These are phyloP conservation scores for Pichia membranifaciens DNA, from an alignment of 805 yeast genomes.

Conservation along the genomic window DNA sequence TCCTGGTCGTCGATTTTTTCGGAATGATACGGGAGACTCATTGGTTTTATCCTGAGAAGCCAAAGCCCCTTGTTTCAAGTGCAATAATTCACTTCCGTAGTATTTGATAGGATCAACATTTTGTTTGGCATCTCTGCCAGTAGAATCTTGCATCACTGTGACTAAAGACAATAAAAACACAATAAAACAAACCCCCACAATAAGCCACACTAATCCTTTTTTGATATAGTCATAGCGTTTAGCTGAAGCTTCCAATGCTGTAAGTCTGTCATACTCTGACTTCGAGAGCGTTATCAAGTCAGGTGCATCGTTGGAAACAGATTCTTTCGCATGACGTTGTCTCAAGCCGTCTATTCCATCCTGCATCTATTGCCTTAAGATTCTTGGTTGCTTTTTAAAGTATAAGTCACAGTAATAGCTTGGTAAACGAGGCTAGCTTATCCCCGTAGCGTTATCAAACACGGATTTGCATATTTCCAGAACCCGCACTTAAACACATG, in stretches of 20 bases:
- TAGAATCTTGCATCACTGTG: not conserved
- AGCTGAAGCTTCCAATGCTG: not conserved
- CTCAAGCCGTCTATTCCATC: not conserved
- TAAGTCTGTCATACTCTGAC: not conserved
- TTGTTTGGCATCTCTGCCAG: not conserved
- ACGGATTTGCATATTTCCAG: too few relatives aligned
- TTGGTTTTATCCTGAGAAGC: too few relatives aligned
- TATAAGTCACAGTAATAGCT: too few relatives aligned
- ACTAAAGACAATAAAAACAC: not conserved
- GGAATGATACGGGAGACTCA: too few relatives aligned
- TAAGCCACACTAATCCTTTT: not conserved
- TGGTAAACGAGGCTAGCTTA: too few relatives aligned
- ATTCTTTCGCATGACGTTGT: not conserved
- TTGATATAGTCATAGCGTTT: not conserved
- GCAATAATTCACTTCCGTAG: too few relatives aligned
- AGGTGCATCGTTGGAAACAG: not conserved
- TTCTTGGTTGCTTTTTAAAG: too few relatives aligned
- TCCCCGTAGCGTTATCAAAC: too few relatives aligned
- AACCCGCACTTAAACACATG: too few relatives aligned
- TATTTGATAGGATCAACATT: too few relatives aligned
- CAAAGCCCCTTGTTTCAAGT: too few relatives aligned
- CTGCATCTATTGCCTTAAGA: too few relatives aligned
- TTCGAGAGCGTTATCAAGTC: not conserved
- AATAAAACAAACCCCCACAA: not conserved
- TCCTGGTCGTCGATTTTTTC: conserved; percentile 6